Conservation (phyloP, 1,284 basidiomycete species). For the Cryptococcus sp. region DNA sequence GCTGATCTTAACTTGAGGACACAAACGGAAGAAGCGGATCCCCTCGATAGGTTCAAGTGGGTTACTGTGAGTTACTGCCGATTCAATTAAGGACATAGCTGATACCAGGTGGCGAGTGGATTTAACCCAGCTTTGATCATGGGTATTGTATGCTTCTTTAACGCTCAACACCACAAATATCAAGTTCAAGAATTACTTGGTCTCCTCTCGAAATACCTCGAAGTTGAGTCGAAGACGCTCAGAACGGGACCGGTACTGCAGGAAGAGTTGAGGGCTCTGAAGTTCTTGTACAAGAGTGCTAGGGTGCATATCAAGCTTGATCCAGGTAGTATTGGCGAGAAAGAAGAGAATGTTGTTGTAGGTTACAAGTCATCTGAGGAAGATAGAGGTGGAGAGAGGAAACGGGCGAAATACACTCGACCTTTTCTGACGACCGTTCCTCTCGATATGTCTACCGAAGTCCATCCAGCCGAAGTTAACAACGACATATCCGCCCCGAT, state of each 20-base stretch:
- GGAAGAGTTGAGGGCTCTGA: neutral
- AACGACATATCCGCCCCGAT: too few species aligned
- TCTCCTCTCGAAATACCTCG: neutral
- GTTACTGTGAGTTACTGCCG: constrained; percentile 20
- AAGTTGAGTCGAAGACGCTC: neutral
- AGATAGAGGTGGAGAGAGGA: too few species aligned
- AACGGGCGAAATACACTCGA: too few species aligned
- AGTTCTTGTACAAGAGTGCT: neutral
- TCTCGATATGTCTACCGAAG: too few species aligned
- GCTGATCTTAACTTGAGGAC: constrained; percentile 26
- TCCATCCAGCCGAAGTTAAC: too few species aligned
- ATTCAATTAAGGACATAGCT: neutral
- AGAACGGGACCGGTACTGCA: neutral
- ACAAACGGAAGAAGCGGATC: constrained; percentile 17
- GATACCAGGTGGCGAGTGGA: constrained; percentile 30
- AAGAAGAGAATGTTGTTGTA: too few species aligned
- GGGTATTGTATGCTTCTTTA: constrained; percentile 20
- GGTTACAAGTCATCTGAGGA: too few species aligned
- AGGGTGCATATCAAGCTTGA: neutral
- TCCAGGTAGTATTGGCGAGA: too few species aligned
- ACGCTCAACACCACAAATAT: neutral
- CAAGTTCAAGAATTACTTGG: neutral
- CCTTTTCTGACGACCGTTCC: too few species aligned
- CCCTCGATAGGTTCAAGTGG: constrained; percentile 36
- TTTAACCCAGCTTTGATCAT: constrained; percentile 27